A percentile compares a stretch with the other conserved stretches of the same genome.
Evolutionary conservation across 1,284 basidiomycete genomes (phyloP).

Genomic region (Wallemia ichthyophaga): DNA sequence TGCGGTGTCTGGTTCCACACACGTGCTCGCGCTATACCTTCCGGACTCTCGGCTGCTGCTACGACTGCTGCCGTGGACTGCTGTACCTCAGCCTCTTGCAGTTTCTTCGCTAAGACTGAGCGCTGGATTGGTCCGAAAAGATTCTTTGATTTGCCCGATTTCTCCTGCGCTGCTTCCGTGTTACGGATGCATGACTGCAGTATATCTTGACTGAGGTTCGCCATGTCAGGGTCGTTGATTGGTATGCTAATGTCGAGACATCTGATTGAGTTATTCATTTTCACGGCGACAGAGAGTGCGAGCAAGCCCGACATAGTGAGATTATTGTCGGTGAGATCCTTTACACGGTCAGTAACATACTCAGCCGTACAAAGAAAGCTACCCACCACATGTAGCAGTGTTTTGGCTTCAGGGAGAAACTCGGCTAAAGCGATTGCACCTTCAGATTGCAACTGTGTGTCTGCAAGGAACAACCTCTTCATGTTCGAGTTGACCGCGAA

Average conservation of each 20-base stretch:
- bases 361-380: background rate
- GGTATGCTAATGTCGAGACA: slow-evolving; percentile 83
- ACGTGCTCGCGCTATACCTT: slow-evolving; percentile 4
- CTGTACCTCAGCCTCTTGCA: slow-evolving; percentile 5
- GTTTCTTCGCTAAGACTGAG: background rate
- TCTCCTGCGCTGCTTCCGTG: slow-evolving; percentile 29
- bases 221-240: slow-evolving; percentile 58
- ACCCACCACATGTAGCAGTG: slow-evolving; percentile 40
- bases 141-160: slow-evolving; percentile 3
- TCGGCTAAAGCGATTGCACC: slow-evolving; percentile 87
- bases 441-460: slow-evolving; percentile 46
- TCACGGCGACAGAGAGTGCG: slow-evolving; percentile 59
- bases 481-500: slow-evolving; percentile 77
- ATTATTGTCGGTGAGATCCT: slow-evolving; percentile 43
- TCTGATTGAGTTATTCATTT: slow-evolving; percentile 48
- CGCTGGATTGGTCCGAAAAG: background rate
- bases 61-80: slow-evolving; percentile 19
- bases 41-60: slow-evolving; percentile 21
- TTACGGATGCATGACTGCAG: slow-evolving; percentile 43
- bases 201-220: slow-evolving; percentile 22
- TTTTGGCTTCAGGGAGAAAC: slow-evolving; percentile 67
- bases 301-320: slow-evolving; percentile 73
- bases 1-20: background rate
- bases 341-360: background rate
- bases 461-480: slow-evolving; percentile 68